These are phyloP conservation scores for Colletotrichum zoysiae DNA, from an alignment of 2,329 filamentous ascomycete genomes.

Conservation along the genomic window DNA sequence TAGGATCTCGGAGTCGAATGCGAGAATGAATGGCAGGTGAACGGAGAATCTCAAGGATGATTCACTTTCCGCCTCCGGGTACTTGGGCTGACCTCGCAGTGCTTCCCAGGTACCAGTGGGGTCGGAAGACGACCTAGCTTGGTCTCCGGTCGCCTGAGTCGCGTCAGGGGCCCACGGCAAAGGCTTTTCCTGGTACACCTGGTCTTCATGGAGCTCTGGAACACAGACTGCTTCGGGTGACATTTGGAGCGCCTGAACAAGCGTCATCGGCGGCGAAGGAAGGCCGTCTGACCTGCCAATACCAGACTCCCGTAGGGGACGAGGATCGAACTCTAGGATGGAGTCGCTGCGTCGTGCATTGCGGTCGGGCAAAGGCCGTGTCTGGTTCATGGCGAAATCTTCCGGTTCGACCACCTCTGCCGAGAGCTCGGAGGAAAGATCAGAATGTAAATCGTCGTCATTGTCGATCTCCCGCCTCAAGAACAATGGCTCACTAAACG, in stretches of 20 bases:
- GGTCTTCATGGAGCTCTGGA: constrained; percentile 56
- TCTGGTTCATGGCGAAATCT: constrained; percentile 41
- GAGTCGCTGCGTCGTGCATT: constrained; percentile 30
- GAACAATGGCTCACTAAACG: constrained; percentile 56
- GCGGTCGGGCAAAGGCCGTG: constrained; percentile 7
- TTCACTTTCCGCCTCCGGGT: constrained; percentile 45
- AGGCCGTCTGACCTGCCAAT: constrained; percentile 29
- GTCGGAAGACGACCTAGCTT: constrained; percentile 49
- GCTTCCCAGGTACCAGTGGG: constrained; percentile 53
- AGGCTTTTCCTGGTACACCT: constrained; percentile 59
- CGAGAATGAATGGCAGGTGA: constrained; percentile 84
- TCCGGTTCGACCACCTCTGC: constrained; percentile 56
- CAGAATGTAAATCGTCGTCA: constrained; percentile 60
- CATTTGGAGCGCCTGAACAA: constrained; percentile 61
- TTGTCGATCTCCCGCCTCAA: constrained; percentile 62
- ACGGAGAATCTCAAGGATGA: constrained; percentile 58
- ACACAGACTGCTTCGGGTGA: constrained; percentile 54
- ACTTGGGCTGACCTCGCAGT: constrained; percentile 51
- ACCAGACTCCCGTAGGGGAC: constrained; percentile 28
- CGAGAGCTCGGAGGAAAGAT: constrained; percentile 74
- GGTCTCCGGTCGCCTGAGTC: constrained; percentile 58
- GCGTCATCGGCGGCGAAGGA: constrained; percentile 61
- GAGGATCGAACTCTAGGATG: constrained; percentile 23
- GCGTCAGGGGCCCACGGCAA: constrained; percentile 64
- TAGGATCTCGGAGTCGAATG: constrained; percentile 82